Base-by-base conservation (phyloP, 305 asterid genomes). In the Fraxinus ornus region DNA sequence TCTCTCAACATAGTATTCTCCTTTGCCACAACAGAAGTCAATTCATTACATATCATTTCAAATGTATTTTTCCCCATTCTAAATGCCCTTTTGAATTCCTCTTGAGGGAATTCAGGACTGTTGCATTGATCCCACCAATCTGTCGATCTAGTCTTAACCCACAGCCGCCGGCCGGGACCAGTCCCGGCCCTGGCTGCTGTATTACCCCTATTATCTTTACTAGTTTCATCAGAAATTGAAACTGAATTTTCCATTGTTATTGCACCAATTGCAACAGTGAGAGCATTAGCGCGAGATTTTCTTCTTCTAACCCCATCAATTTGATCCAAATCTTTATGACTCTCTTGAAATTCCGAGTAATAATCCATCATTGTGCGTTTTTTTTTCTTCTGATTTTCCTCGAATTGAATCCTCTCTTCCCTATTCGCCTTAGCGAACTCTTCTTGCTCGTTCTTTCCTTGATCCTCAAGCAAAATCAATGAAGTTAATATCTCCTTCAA, bases 401-500 rank as follows among this genome's bases (percentile, higher is more conserved):
- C 82, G 37, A 79, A 60, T 64, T 64, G 62, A 35, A 35, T 17
- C 24, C 35, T 79, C 37, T 79, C 82, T 37, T 79, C 82, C 41
- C 41, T 73, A 64, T 37, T 79, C 8, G 82, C 73, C 36, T 35
- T 64, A 2, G 70, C 60, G 7, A 62, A 22, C 30, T 79, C 76
- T 6, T 64, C 76, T 19, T 12, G 57, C 26, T 79, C 82, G 57
- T 62, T 10, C 62, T 64, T 79, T 37, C 68, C 82, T 21, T 79
- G 82, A 62, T 37, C 82, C 28, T 79, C 82, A 36, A 79, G 55
- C 77, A 94, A 86, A 77, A 85, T 82, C 87, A 92, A 79, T 9
- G 95, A 91, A 1, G 98, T 91, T 17, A 96, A 86, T 78, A 93
- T 93, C 92, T 96, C 95, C 82, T 88, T 91, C 86, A 94, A 66